Base-by-base conservation (phyloP, 768 basidiomycete species). In the Pluteus cervinus region DNA sequence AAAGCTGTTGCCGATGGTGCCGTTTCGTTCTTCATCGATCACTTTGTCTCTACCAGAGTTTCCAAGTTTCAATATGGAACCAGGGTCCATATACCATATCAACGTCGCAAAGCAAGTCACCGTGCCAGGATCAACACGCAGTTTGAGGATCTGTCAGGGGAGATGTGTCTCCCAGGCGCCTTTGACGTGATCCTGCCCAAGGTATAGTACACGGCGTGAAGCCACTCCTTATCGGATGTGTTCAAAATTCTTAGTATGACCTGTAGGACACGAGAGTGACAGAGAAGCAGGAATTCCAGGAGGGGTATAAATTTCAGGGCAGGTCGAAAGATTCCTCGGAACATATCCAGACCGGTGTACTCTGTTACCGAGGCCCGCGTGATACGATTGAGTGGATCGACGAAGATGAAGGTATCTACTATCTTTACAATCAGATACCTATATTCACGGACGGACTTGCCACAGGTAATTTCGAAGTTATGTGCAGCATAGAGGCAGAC, bases 251-350 rank as follows among this genome's bases (percentile, higher is more conserved):
- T 14, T 8, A n/a, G 33, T 8, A 31, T 29, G 21, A 14, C n/a
- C 4, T 29, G 31, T 36, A 73, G 71, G 45, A 65, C 60, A 38
- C 67, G 54, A 56, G 58, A 48, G 49, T 56, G 5, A 49, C 52
- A 1, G 51, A 53, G 45, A 54, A 41, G 3, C 40, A 38, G 31
- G 53, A 56, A 36, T 56, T 54, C 34, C 46, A 54, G 10, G 36
- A 43, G 7, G 40, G 49, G 25, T 54, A 45, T 29, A 37, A 29
- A 21, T 25, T 36, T 4, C 32, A 33, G 4, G 39, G 30, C 9
- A 32, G 23, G 1, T 34, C 45, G 8, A 32, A 11, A 7, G 33
- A 37, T 10, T 41, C 43, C 12, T 38, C 47, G 9, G 14, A 21
- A 11, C 16, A 29, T 6, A 44, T 47, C n/a, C 31, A 33, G 6